A percentile compares a stretch with the other conserved stretches of the same genome.
These are phyloP conservation scores for Phytophthora sojae DNA, from an alignment of 352 stramenopile genomes.

Conservation along the genomic window DNA sequence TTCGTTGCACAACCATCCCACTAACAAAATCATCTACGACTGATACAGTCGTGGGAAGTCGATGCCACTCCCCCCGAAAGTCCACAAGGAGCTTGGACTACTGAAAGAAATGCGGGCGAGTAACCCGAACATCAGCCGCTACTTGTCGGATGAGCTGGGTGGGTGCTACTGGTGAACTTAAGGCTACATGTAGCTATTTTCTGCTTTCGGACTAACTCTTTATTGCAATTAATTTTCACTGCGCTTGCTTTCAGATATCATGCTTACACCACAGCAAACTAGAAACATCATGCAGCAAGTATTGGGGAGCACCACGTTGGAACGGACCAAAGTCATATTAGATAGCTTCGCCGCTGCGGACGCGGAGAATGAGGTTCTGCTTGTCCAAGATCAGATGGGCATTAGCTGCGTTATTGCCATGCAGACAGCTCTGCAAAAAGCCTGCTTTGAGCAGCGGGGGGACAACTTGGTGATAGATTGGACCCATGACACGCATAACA, in stretches of 20 bases:
- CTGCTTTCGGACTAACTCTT: too few species aligned
- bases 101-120: not conserved
- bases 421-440: not conserved
- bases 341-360: not conserved
- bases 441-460: not conserved
- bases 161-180: not conserved
- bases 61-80: not conserved
- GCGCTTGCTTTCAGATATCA: not conserved
- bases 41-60: not conserved
- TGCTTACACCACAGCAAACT: not conserved
- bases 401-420: not conserved
- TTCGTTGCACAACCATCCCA: not conserved
- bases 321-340: not conserved
- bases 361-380: not conserved
- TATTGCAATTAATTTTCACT: too few species aligned
- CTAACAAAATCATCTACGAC: constrained; percentile 1
- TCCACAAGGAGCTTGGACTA: not conserved
- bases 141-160: not conserved
- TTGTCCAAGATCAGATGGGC: not conserved
- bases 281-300: not conserved
- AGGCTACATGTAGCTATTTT: not conserved
- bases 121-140: not conserved
- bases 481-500: not conserved
- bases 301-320: not conserved
- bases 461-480: not conserved